A percentile compares a stretch with the other conserved stretches of the same genome.
phyloP scores from a whole-genome alignment of 768 basidiomycete species.

The Termitomyces heimii region DNA sequence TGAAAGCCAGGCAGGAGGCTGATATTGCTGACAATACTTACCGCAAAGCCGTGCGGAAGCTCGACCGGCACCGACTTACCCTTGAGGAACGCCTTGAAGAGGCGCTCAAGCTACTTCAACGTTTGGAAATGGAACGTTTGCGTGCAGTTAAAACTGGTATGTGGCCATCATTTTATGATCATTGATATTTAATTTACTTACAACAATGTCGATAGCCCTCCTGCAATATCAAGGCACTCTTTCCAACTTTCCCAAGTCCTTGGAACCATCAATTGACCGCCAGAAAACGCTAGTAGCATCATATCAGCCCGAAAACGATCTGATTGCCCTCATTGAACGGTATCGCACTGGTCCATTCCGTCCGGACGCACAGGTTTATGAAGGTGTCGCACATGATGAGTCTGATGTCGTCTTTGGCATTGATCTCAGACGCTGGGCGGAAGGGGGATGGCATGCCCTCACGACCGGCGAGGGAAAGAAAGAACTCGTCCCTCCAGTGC shows the following conservation, averaged over 20 bases:
- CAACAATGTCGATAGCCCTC: slow-evolving; percentile 44
- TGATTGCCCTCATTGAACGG: slow-evolving; percentile 84
- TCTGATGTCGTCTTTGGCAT: slow-evolving; percentile 88
- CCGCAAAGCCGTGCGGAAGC: slow-evolving; percentile 70
- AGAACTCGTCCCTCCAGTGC: slow-evolving; percentile 66
- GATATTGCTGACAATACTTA: slow-evolving; percentile 78
- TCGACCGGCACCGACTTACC: slow-evolving; percentile 79
- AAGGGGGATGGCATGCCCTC: slow-evolving; percentile 65
- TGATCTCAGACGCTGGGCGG: slow-evolving; percentile 88
- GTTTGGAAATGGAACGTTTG: slow-evolving; percentile 82
- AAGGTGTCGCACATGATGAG: slow-evolving; percentile 77
- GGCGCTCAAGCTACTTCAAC: slow-evolving; percentile 70
- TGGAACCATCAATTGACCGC: slow-evolving; percentile 60
- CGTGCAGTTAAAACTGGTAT: slow-evolving; percentile 79
- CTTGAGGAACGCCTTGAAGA: slow-evolving; percentile 87
- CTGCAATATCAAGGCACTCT: slow-evolving; percentile 85
- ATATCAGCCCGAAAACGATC: slow-evolving; percentile 84
- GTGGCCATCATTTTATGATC: slow-evolving; percentile 22
- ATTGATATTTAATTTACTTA: neutral
- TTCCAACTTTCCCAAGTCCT: slow-evolving; percentile 60
- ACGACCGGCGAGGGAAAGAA: slow-evolving; percentile 52
- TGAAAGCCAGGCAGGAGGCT: slow-evolving; percentile 72
- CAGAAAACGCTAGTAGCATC: slow-evolving; percentile 74
- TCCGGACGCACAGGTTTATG: slow-evolving; percentile 80
- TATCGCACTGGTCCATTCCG: slow-evolving; percentile 93